Evolutionary conservation across 257 asterid species (phyloP), one percentile per base, ranked within the genome.

Genomic region (Fraxinus anomala): DNA sequence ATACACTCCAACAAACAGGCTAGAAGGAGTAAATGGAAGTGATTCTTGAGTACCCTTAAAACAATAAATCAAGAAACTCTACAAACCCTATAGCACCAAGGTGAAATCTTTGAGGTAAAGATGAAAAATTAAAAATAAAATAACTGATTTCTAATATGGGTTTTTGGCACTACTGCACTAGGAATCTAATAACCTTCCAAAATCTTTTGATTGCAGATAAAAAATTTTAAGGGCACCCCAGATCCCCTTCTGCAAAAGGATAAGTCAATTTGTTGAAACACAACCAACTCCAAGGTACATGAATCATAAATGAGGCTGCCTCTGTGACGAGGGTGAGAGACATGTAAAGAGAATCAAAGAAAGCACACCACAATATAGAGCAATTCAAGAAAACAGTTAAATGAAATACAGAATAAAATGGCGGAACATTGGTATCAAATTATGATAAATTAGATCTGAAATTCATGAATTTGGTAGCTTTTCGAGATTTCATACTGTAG

Each of bases 401-500:
- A 71, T 68, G 49, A 72, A 72, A 71, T 49, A 71, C 59, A 37
- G 47, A 54, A 61, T 17, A 65, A 51, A 34, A 80, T 67, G 97
- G 85, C 86, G 82, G 84, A 85, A 87, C 84, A 93, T 89, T 85
- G 87, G 89, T 79, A 56, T 87, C 93, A 82, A 80, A 79, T 77
- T 76, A 73, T 81, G 73, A 72, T 61, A 37, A 76, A 79, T 77
- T 73, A 80, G 90, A 86, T 87, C 89, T 84, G 88, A 72, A 72
- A 14, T 80, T 80, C 79, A 74, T 66, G 83, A 83, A 80, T 81
- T 83, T 59, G 67, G 14, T 80, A 74, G 47, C 71, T 75, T 72
- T 72, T 74, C 26, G 77, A 33, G 23, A 47, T 73, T 49, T 68
- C 33, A 74, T 16, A 76, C 77, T 77, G 75, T 70, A 66, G 76